phyloP scores from a whole-genome alignment of 495 filamentous ascomycete species.

The Hypoxylon perforatum region DNA sequence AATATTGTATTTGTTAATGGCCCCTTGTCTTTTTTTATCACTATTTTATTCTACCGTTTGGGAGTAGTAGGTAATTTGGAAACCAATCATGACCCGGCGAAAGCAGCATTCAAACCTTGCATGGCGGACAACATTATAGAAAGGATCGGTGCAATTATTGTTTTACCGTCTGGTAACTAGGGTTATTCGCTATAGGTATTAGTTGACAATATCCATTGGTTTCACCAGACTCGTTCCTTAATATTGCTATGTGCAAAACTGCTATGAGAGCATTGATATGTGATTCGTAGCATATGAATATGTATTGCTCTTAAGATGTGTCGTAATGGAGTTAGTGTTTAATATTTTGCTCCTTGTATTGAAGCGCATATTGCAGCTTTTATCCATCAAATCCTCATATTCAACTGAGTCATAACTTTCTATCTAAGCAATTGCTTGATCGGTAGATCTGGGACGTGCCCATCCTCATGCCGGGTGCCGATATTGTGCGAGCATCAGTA shows the following conservation, averaged over 20 bases:
- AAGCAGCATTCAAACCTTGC: conserved; percentile 36
- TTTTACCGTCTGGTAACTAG: conserved; percentile 33
- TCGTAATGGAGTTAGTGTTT: no score
- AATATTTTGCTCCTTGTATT: no score
- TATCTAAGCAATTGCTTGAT: no score
- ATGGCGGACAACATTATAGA: conserved; percentile 38
- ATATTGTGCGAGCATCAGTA: not conserved
- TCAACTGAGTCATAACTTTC: no score
- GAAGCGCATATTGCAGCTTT: no score
- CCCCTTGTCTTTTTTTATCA: not conserved
- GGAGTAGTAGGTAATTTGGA: conserved; percentile 38
- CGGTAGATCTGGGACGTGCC: no score
- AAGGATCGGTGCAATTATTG: conserved; percentile 36
- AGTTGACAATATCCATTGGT: conserved; percentile 35
- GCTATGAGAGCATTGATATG: no score
- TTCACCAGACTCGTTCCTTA: conserved; percentile 16
- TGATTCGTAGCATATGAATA: no score
- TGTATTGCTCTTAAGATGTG: no score
- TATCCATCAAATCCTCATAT: no score
- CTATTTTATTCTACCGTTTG: conserved; percentile 26
- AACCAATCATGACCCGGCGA: conserved; percentile 42
- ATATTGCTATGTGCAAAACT: no score
- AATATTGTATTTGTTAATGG: conserved; percentile 41
- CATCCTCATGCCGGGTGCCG: no score
- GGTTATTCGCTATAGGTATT: conserved; percentile 33